Evolutionary conservation across 768 basidiomycete genomes (phyloP).

Genomic region (Exidia glandulosa): DNA sequence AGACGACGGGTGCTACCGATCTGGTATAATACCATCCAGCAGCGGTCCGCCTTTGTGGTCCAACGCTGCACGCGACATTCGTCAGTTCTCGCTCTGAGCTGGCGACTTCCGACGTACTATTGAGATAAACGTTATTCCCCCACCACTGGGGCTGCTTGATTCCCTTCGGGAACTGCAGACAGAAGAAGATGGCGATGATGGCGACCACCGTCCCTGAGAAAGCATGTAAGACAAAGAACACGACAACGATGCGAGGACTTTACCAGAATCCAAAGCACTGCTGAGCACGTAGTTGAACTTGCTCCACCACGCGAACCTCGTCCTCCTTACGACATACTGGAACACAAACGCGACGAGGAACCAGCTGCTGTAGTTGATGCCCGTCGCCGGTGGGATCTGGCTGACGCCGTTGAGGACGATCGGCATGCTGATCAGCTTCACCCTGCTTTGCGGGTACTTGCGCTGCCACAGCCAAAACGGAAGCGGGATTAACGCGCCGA

Average conservation of each 20-base stretch:
- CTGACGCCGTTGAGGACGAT: slow-evolving; percentile 75
- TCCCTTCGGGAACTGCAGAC: slow-evolving; percentile 38
- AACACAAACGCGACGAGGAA: slow-evolving; percentile 82
- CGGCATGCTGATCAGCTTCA: slow-evolving; percentile 71
- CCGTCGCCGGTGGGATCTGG: slow-evolving; percentile 79
- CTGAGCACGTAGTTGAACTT: slow-evolving; percentile 81
- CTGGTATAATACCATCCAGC: no score
- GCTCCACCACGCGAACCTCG: slow-evolving; percentile 81
- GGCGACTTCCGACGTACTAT: slow-evolving; percentile 4
- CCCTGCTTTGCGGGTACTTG: slow-evolving; percentile 66
- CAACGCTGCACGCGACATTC: no score
- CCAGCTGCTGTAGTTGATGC: slow-evolving; percentile 94
- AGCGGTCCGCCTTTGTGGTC: not conserved
- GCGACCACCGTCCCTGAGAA: slow-evolving; percentile 45
- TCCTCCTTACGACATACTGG: slow-evolving; percentile 66
- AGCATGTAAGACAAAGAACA: slow-evolving; percentile 6
- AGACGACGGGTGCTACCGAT: no score
- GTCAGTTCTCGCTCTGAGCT: no score
- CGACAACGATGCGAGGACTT: not conserved
- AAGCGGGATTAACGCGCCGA: slow-evolving; percentile 73
- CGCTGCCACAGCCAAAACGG: slow-evolving; percentile 84
- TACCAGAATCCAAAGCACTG: slow-evolving; percentile 61
- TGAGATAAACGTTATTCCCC: slow-evolving; percentile 25
- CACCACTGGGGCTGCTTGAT: slow-evolving; percentile 25
- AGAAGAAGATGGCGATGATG: slow-evolving; percentile 71